Conservation (phyloP, 306 rosid species). For the Quercus variabilis region DNA sequence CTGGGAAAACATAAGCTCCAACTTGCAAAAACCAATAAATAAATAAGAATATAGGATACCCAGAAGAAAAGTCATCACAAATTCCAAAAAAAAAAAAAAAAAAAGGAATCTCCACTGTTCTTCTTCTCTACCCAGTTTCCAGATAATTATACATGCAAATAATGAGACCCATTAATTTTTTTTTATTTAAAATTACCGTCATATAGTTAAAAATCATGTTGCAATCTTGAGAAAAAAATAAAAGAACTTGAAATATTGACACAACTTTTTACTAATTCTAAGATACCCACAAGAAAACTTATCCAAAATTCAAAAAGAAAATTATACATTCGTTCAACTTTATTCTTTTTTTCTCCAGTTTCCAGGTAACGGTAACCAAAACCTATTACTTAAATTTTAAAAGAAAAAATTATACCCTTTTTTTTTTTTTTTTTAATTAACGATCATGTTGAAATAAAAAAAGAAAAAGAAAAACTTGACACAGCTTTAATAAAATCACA, state of each 20-base stretch:
- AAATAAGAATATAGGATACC: background rate
- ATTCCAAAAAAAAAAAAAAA: background rate
- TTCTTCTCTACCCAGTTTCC: background rate
- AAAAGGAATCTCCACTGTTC: background rate
- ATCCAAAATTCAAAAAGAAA: background rate
- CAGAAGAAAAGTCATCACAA: background rate
- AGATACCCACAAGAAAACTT: background rate
- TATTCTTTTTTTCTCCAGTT: background rate
- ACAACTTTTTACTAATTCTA: background rate
- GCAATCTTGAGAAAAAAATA: background rate
- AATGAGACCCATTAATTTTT: background rate
- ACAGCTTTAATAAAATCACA: background rate
- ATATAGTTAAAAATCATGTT: background rate
- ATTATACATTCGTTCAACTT: background rate
- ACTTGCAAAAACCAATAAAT: too few species aligned
- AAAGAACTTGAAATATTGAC: background rate
- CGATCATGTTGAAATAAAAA: background rate
- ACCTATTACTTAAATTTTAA: constrained; percentile 18
- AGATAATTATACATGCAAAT: background rate
- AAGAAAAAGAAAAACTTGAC: background rate
- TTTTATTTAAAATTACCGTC: background rate
- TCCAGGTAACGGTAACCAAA: constrained; percentile 15
- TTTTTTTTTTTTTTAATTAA: background rate
- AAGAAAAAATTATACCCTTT: background rate
- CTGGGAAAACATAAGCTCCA: too few species aligned